These are phyloP conservation scores for Aspergillus nanangensis DNA, from an alignment of 495 filamentous ascomycete genomes.

Conservation along the genomic window DNA sequence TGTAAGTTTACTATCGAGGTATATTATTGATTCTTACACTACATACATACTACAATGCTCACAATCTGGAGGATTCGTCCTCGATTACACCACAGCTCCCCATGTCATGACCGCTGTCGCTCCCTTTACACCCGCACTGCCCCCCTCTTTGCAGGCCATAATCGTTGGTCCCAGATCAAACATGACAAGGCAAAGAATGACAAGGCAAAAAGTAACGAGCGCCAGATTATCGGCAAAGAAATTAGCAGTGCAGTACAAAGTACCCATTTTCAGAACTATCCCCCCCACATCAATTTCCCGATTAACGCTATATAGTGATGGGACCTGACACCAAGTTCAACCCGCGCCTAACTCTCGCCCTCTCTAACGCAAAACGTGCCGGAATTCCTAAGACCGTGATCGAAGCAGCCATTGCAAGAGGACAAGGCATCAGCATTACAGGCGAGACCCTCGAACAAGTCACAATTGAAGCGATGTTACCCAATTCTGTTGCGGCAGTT, in stretches of 20 bases:
- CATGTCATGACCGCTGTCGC: no score
- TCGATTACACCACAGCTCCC: conserved; percentile 42
- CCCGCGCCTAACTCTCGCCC: conserved; percentile 62
- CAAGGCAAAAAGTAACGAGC: conserved; percentile 48
- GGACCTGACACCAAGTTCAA: conserved; percentile 72
- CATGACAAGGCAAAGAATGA: conserved; percentile 89
- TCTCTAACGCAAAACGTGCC: conserved; percentile 80
- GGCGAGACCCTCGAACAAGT: conserved; percentile 71
- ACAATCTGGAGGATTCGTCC: no score
- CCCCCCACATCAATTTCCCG: not conserved
- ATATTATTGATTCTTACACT: no score
- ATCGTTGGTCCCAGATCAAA: conserved; percentile 89
- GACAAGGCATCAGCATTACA: conserved; percentile 71
- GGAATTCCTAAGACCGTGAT: conserved; percentile 80
- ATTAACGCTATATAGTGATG: conserved; percentile 33
- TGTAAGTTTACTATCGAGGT: no score
- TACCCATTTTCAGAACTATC: conserved; percentile 17
- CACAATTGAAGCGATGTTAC: conserved; percentile 78
- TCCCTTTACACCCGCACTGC: conserved; percentile 47
- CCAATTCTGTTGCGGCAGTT: conserved; percentile 71
- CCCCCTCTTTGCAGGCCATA: conserved; percentile 64
- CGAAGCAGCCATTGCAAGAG: conserved; percentile 77
- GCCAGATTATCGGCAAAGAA: conserved; percentile 45
- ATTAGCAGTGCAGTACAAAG: conserved; percentile 52
- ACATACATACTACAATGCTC: no score